phyloP scores from a whole-genome alignment of 176 grass and related monocot species.

The Hyparrhenia diplandra region DNA sequence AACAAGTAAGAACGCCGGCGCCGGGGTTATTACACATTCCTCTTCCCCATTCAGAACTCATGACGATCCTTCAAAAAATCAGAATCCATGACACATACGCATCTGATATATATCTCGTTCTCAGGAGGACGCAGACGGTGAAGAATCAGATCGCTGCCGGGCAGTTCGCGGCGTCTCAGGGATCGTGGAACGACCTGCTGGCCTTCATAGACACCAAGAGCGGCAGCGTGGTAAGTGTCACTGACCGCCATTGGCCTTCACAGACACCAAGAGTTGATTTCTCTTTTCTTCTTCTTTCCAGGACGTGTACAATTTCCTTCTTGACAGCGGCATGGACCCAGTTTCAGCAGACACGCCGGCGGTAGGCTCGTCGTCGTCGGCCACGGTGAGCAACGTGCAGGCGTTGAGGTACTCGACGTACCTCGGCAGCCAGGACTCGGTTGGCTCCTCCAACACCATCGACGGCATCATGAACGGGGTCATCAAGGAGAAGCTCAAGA shows the following conservation, averaged over 20 bases:
- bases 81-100: not conserved
- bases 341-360: not conserved
- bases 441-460: slow-evolving; percentile 8
- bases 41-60: no score
- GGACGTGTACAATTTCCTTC: slow-evolving; percentile 87
- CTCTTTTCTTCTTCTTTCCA: not conserved
- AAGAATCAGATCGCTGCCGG: slow-evolving; percentile 36
- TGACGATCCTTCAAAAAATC: no score
- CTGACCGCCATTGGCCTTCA: not conserved
- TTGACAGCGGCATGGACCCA: slow-evolving; percentile 57
- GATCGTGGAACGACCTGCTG: slow-evolving; percentile 40
- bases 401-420: slow-evolving; percentile 46
- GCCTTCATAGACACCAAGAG: slow-evolving; percentile 37
- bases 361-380: not conserved
- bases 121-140: slow-evolving; percentile 52
- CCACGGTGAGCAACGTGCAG: not conserved
- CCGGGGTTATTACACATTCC: no score
- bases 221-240: slow-evolving; percentile 40
- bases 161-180: slow-evolving; percentile 1
- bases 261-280: no score
- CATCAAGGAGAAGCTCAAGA: slow-evolving; percentile 76
- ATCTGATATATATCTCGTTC: no score
- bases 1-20: slow-evolving; percentile 32
- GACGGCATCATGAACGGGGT: slow-evolving; percentile 68
- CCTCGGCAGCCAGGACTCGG: slow-evolving; percentile 37